phyloP scores from a whole-genome alignment of 208 protist genomes.

The Willaertia magna region DNA sequence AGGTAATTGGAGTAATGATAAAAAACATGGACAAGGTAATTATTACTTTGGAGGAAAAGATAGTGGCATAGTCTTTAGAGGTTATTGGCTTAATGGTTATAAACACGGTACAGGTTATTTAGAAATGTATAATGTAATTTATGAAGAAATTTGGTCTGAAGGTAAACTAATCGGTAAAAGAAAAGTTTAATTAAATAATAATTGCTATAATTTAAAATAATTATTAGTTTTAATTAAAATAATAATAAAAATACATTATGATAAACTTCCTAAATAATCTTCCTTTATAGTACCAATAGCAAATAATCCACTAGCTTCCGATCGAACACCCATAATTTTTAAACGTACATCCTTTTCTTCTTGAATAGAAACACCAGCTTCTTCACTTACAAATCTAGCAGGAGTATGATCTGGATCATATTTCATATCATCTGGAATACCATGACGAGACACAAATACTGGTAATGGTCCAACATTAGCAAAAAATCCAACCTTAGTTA shows the following conservation, averaged over 20 bases:
- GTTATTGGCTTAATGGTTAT: not conserved
- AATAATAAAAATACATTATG: not conserved
- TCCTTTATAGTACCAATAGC: slow-evolving; percentile 41
- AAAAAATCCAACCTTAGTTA: slow-evolving; percentile 37
- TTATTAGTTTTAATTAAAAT: not conserved
- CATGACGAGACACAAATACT: not conserved
- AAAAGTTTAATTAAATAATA: not conserved
- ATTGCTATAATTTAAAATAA: too few relatives aligned
- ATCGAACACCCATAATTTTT: slow-evolving; percentile 29
- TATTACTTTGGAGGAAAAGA: slow-evolving; percentile 27
- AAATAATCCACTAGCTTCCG: slow-evolving; percentile 34
- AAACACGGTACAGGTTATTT: not conserved
- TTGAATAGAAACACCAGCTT: slow-evolving; percentile 24
- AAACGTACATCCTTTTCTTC: slow-evolving; percentile 38
- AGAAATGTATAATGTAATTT: not conserved
- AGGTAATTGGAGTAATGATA: slow-evolving; percentile 54
- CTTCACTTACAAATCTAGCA: slow-evolving; percentile 28
- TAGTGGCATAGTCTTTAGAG: not conserved
- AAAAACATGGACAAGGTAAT: slow-evolving; percentile 62
- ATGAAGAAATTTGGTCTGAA: not conserved
- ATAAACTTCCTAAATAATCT: slow-evolving; percentile 31
- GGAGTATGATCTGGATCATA: slow-evolving; percentile 30
- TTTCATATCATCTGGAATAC: slow-evolving; percentile 35
- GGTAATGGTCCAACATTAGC: slow-evolving; percentile 26
- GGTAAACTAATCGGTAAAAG: not conserved